phyloP scores from a whole-genome alignment of 345 rosid species.

The Hibiscus syriacus region DNA sequence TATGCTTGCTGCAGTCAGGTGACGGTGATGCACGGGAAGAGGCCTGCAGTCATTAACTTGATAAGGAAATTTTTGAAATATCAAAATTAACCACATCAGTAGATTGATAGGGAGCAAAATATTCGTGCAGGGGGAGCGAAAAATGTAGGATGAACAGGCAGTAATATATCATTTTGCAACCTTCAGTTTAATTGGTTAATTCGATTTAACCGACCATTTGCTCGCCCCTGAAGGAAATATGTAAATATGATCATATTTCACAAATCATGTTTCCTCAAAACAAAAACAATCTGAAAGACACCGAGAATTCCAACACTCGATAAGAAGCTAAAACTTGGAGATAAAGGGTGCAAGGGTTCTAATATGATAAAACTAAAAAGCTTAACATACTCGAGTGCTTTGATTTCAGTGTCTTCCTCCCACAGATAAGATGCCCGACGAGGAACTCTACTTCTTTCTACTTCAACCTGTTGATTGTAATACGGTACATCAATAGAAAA shows the following conservation, averaged over 20 bases:
- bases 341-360: background rate
- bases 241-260: background rate
- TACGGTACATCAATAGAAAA: constrained; percentile 1
- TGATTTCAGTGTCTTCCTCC: constrained; percentile 95
- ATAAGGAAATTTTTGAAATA: constrained; percentile 12
- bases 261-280: background rate
- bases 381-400: constrained; percentile 74
- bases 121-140: background rate
- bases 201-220: no score
- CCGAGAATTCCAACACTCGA: background rate
- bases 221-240: no score
- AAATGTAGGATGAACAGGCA: background rate
- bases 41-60: constrained; percentile 49
- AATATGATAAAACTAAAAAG: background rate
- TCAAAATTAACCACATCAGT: background rate
- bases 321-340: constrained; percentile 3
- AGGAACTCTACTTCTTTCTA: constrained; percentile 71
- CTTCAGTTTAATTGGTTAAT: no score
- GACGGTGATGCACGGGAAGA: constrained; percentile 88
- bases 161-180: background rate
- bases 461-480: constrained; percentile 58
- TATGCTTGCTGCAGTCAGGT: constrained; percentile 66
- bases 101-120: no score
- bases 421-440: constrained; percentile 67
- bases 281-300: background rate